Evolutionary conservation across 2,329 filamentous ascomycete genomes (phyloP).

Genomic region (Trichoderma semiorbis): DNA sequence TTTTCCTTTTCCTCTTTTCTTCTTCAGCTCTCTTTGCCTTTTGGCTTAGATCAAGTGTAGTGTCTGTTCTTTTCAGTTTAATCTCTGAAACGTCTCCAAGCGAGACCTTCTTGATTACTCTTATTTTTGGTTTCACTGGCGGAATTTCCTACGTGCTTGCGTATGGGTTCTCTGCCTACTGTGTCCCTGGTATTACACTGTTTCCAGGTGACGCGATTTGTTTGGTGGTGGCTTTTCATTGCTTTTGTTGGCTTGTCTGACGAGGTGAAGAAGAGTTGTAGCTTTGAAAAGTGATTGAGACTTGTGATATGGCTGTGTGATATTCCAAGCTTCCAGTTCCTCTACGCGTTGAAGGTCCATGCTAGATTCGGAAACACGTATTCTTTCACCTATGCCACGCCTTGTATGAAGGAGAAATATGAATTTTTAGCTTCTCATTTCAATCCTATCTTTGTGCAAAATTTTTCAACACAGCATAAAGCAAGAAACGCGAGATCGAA

Average conservation of each 20-base stretch:
- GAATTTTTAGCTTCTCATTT: neutral
- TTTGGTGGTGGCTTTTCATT: conserved; percentile 35
- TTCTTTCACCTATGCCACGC: neutral
- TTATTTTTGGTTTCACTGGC: conserved; percentile 48
- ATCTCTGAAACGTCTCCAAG: conserved; percentile 79
- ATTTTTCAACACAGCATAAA: neutral
- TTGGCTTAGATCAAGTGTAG: conserved; percentile 88
- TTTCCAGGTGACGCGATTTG: conserved; percentile 38
- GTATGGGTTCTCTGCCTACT: conserved; percentile 33
- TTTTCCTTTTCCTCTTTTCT: conserved; percentile 28
- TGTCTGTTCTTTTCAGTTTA: conserved; percentile 97
- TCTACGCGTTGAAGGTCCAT: neutral
- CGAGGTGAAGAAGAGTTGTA: conserved; percentile 15
- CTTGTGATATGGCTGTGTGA: neutral
- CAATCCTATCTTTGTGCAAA: rapidly evolving
- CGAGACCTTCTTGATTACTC: conserved; percentile 73
- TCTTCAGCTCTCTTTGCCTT: conserved; percentile 45
- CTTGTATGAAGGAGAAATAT: neutral
- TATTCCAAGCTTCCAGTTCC: neutral
- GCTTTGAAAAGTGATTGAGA: neutral
- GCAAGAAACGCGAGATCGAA: neutral
- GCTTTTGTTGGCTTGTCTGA: conserved; percentile 22
- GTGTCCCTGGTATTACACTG: conserved; percentile 44
- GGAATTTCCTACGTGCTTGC: conserved; percentile 38
- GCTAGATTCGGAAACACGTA: neutral